These are phyloP conservation scores for Miscanthus lutarioriparius DNA, from an alignment of 176 grass and related monocot genomes.

Conservation along the genomic window DNA sequence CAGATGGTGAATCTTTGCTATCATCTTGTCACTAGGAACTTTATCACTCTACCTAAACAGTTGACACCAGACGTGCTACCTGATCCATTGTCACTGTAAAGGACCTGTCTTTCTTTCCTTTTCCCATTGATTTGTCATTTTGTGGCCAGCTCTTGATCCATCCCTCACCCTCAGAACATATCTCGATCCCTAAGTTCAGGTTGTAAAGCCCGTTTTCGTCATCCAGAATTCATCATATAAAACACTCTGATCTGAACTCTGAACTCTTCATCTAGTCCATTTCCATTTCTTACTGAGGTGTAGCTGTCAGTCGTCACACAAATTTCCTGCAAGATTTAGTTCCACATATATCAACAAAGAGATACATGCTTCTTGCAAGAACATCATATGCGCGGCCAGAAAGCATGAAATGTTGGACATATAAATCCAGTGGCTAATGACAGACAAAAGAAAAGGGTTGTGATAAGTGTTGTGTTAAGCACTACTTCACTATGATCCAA, in stretches of 20 bases:
- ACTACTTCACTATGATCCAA: not conserved
- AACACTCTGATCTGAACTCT: not conserved
- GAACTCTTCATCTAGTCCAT: not conserved
- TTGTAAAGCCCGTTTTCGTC: slow-evolving; percentile 7
- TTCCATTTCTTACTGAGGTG: not conserved
- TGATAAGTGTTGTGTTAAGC: not conserved
- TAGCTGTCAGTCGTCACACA: slow-evolving; percentile 1
- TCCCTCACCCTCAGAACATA: not conserved
- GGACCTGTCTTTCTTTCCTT: too few species aligned
- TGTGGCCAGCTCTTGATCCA: not conserved
- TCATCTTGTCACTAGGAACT: not conserved
- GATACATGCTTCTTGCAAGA: not conserved
- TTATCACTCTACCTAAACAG: not conserved
- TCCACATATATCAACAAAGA: slow-evolving; percentile 10
- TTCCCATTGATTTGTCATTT: slow-evolving; percentile 6
- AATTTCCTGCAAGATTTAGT: slow-evolving; percentile 25
- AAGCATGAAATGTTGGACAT: not conserved
- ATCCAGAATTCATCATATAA: not conserved
- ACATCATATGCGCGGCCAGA: not conserved
- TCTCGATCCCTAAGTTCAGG: slow-evolving; percentile 1
- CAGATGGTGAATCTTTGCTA: not conserved
- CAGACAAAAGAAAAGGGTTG: not conserved
- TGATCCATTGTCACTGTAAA: not conserved
- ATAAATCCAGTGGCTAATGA: not conserved
- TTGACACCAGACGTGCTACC: not conserved